Base-by-base conservation (phyloP, 441 rosid genomes). In the Erodium trifolium region DNA sequence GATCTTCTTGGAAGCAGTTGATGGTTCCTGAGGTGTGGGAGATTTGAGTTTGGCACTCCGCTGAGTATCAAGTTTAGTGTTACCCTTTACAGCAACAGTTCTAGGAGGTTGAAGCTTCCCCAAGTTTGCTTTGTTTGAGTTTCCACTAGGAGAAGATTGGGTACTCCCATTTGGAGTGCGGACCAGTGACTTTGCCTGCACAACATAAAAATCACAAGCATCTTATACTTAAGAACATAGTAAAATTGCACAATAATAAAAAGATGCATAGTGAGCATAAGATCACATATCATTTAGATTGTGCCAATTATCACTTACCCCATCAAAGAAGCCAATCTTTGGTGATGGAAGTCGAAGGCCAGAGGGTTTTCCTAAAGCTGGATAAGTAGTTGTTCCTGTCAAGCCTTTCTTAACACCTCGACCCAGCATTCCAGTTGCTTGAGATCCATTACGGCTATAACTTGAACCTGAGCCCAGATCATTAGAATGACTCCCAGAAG, bases 261-360 rank as follows among this genome's bases (percentile, higher is more conserved):
- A 59, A 7, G 64, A 59, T 11, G 10, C 19, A 57, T 57, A 16
- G 27, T 2, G 3, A 57, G 13, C 2, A 59, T 59, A 64, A 55
- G 69, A 18, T 41, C 70, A 63, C 29, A 19, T 60, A 39, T 39
- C 34, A 31, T 31, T 31, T 31, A 31, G 3, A 3, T 31, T 31
- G 34, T 2, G 34, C 34, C 34, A 31, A 31, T 37, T 37, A 4
- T 57, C 73, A 81, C 97, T 87, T 67, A 91, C 98, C 90, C 96
- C 97, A 66, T 95, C 98, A 82, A 95, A 95, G 84, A 83, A 92
- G 75, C 98, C 99, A 68, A 92, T 73, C 77, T 91, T 92, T 68
- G 99, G 98, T 67, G 97, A 89, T 70, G 98, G 99, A 88, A 92
- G 75, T 19, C 97, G 82, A 63, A 95, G 96, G 70, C 99, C 97